Evolutionary conservation across 345 rosid species (phyloP).

Genomic region (Stellera chamaejasme): DNA sequence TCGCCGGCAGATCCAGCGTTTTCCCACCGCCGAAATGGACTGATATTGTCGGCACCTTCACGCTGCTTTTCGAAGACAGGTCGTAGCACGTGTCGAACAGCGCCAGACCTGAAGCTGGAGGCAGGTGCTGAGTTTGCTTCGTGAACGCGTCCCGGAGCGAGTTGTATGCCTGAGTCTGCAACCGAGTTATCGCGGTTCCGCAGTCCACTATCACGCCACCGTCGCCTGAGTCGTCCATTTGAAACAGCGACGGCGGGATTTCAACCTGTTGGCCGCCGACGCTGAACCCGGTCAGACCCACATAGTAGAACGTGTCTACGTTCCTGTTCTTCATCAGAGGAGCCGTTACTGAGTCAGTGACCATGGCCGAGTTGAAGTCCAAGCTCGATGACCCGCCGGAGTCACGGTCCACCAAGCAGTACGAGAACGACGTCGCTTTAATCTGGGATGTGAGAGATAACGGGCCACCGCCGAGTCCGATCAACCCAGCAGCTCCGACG

Average conservation of each 20-base stretch:
- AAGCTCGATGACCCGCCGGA: conserved; percentile 54
- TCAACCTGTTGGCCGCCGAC: conserved; percentile 68
- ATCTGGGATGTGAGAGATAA: conserved; percentile 70
- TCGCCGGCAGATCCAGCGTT: conserved; percentile 54
- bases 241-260: conserved; percentile 50
- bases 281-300: conserved; percentile 71
- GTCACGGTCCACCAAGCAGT: conserved; percentile 86
- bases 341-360: conserved; percentile 41
- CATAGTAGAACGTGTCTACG: conserved; percentile 78
- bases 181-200: conserved; percentile 87
- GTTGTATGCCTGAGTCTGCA: conserved; percentile 71
- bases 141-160: conserved; percentile 72
- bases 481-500: conserved; percentile 72
- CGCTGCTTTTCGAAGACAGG: conserved; percentile 46
- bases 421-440: conserved; percentile 71
- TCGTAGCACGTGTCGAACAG: conserved; percentile 95
- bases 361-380: conserved; percentile 63
- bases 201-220: conserved; percentile 88
- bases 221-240: conserved; percentile 53
- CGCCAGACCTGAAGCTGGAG: conserved; percentile 36
- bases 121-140: conserved; percentile 26
- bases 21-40: conserved; percentile 56
- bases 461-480: conserved; percentile 90
- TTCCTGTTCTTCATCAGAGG: conserved; percentile 50
- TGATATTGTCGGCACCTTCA: conserved; percentile 73